phyloP scores from a whole-genome alignment of 805 yeast genomes.

The Wickerhamiella sorbophila region DNA sequence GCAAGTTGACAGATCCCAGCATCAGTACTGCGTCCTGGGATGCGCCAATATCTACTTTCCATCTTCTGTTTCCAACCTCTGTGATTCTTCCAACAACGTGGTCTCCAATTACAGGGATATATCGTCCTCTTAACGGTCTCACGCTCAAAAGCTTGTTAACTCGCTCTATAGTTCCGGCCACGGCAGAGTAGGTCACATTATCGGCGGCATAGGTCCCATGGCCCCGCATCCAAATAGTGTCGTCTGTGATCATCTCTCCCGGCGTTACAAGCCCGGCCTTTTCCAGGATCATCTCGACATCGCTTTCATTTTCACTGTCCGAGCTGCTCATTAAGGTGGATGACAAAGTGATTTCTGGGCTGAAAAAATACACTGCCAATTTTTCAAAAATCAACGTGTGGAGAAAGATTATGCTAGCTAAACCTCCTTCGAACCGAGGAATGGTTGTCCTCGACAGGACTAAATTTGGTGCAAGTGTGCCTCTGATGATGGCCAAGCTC shows the following conservation, averaged over 20 bases:
- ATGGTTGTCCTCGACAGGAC: slow-evolving; percentile 55
- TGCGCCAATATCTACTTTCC: slow-evolving; percentile 97
- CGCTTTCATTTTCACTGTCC: slow-evolving; percentile 5
- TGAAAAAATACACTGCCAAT: not conserved
- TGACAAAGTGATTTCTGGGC: not conserved
- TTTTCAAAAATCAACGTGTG: not conserved
- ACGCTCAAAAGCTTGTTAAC: slow-evolving; percentile 83
- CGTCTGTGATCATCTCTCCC: slow-evolving; percentile 91
- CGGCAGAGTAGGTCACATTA: slow-evolving; percentile 71
- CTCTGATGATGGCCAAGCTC: slow-evolving; percentile 53
- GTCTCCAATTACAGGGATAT: slow-evolving; percentile 91
- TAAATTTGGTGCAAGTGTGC: slow-evolving; percentile 43
- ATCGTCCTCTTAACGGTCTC: slow-evolving; percentile 71
- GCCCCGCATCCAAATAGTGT: slow-evolving; percentile 96
- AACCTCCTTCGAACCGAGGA: slow-evolving; percentile 55
- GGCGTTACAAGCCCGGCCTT: slow-evolving; percentile 58
- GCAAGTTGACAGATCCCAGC: slow-evolving; percentile 91
- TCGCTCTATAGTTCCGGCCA: slow-evolving; percentile 77
- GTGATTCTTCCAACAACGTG: slow-evolving; percentile 88
- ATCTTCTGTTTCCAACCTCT: slow-evolving; percentile 84
- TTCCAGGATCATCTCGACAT: slow-evolving; percentile 10
- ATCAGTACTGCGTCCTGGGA: slow-evolving; percentile 80
- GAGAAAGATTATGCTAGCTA: not conserved
- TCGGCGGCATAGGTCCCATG: slow-evolving; percentile 75
- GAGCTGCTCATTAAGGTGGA: not conserved